Evolutionary conservation across 2,329 filamentous ascomycete species (phyloP), one percentile per base, ranked within the genome.

Genomic region (Clonostachys chloroleuca): DNA sequence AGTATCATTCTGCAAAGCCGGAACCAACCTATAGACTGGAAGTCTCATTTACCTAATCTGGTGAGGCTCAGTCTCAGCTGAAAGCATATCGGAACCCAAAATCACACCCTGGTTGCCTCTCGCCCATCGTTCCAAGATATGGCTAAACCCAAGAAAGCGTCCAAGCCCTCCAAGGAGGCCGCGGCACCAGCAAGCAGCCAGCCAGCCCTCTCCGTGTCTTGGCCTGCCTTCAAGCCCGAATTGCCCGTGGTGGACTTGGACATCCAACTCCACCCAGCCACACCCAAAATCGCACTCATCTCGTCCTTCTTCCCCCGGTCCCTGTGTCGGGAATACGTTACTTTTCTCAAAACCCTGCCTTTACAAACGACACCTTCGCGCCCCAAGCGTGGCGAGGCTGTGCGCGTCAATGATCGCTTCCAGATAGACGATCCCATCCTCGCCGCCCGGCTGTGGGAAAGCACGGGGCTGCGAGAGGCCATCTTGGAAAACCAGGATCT

Each of bases 401-500:
- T 89, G 8, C 78, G 92, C 35, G 87, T 96, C 42, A 96, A 96
- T 62, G 92, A 96, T 62, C 83, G 92, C 12, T 95, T 87, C 57
- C 89, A 95, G 67, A 72, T 95, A 17, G 73, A 91, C 30, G 92
- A 96, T 67, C 67, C 80, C 30, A 65, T 54, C 1, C 95, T 96
- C 64, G 88, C 92, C 1, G 75, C 82, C 56, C 73, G 78, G 47
- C 66, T 96, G 13, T 97, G 92, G 91, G 75, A 77, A 41, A 76
- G 81, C 51, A 96, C 91, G 2, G 87, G 86, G 0, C 66, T 97
- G 53, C 83, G 78, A 56, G 80, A 87, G 41, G 72, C 86, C 56
- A 76, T 56, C 51, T 65, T 59, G 45, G 67, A 24, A 9, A 44
- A 59, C 48, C 70, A 57, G 43, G 58, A 70, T 34, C 54, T 64